phyloP scores from a whole-genome alignment of 1,139 yeast genomes.

The Kurtzmaniella quercitrusa region DNA sequence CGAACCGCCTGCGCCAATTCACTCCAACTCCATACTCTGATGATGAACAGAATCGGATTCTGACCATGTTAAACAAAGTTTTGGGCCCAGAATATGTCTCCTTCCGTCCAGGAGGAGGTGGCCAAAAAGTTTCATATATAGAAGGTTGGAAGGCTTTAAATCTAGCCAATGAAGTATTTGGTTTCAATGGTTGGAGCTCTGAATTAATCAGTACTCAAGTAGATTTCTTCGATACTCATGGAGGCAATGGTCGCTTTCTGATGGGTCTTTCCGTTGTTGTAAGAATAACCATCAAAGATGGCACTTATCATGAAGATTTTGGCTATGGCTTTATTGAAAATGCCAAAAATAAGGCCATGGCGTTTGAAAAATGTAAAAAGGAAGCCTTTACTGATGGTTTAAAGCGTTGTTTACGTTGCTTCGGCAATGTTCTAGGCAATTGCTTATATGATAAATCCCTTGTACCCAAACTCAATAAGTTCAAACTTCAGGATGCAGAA shows the following conservation, averaged over 20 bases:
- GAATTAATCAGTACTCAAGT: constrained; percentile 61
- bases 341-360: constrained; percentile 64
- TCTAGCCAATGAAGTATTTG: constrained; percentile 75
- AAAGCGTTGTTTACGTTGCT: constrained; percentile 71
- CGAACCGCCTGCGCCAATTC: constrained; percentile 13
- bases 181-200: constrained; percentile 78
- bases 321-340: constrained; percentile 80
- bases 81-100: constrained; percentile 91
- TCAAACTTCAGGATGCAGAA: constrained; percentile 50
- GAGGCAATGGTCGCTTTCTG: constrained; percentile 48
- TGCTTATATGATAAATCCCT: constrained; percentile 72
- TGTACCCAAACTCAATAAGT: constrained; percentile 50
- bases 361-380: constrained; percentile 77
- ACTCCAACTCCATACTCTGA: constrained; percentile 29
- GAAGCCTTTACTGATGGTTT: constrained; percentile 81
- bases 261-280: constrained; percentile 71
- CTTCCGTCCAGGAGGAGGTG: constrained; percentile 75
- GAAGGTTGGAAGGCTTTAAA: constrained; percentile 83
- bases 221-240: constrained; percentile 66
- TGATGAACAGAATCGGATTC: constrained; percentile 39
- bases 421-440: constrained; percentile 77
- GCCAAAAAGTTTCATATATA: constrained; percentile 61
- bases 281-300: constrained; percentile 67
- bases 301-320: constrained; percentile 74
- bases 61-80: constrained; percentile 48